A percentile compares a stretch with the other conserved stretches of the same genome.
These are phyloP conservation scores for Cajanus cajan DNA, from an alignment of 306 rosid species.

Conservation along the genomic window DNA sequence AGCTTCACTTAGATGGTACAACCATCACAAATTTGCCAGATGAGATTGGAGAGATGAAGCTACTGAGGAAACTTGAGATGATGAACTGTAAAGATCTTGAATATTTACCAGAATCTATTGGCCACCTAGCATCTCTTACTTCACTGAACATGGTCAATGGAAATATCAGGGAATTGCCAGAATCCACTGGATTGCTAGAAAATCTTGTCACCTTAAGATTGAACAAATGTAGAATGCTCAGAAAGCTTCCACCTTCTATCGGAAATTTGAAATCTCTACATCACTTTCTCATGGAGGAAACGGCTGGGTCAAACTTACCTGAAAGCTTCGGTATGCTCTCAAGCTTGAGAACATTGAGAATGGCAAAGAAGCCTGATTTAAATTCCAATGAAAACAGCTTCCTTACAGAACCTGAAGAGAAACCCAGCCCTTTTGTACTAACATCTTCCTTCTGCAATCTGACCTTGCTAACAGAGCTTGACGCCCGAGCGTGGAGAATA, in stretches of 20 bases:
- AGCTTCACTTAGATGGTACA: slow-evolving; percentile 49
- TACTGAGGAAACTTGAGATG: slow-evolving; percentile 52
- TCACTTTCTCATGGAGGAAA: slow-evolving; percentile 49
- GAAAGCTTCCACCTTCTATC: slow-evolving; percentile 56
- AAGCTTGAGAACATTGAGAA: slow-evolving; percentile 44
- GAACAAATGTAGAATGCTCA: slow-evolving; percentile 41
- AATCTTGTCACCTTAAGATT: slow-evolving; percentile 47
- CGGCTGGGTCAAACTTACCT: slow-evolving; percentile 50
- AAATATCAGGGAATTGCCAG: slow-evolving; percentile 51
- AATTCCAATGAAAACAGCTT: neutral
- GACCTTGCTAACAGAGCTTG: slow-evolving; percentile 37
- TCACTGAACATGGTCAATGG: slow-evolving; percentile 37
- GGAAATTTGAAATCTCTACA: slow-evolving; percentile 52
- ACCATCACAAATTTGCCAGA: slow-evolving; percentile 52
- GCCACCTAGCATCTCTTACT: slow-evolving; percentile 43
- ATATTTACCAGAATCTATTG: slow-evolving; percentile 59
- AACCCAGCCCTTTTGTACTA: slow-evolving; percentile 9
- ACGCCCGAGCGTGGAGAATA: slow-evolving; percentile 52
- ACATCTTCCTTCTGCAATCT: slow-evolving; percentile 56
- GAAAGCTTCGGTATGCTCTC: slow-evolving; percentile 64
- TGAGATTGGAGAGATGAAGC: slow-evolving; percentile 51
- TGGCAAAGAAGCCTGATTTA: slow-evolving; percentile 37
- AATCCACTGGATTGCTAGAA: slow-evolving; percentile 46
- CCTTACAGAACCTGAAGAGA: neutral
- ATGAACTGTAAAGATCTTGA: slow-evolving; percentile 46